Conservation (phyloP, 306 rosid genomes). For the Crataegus laevigata region DNA sequence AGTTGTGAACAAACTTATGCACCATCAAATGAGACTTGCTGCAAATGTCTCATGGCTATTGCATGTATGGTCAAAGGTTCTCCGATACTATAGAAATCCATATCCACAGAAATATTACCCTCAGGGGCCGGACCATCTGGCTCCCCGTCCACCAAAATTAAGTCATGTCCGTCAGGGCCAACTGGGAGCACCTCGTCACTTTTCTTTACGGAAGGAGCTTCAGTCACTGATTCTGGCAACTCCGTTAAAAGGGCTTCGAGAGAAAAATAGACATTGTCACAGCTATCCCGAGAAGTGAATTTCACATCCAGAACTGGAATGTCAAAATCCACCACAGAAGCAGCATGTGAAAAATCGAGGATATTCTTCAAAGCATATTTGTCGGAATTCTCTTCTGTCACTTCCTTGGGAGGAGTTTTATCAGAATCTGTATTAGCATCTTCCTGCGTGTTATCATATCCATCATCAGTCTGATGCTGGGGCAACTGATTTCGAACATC, state of each 20-base stretch:
- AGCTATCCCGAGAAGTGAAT: conserved; percentile 37
- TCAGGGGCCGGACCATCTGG: conserved; percentile 15
- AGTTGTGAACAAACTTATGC: background rate
- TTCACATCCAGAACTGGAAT: conserved; percentile 66
- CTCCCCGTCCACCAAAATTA: conserved; percentile 42
- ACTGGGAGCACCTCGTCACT: conserved; percentile 12
- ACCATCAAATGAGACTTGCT: conserved; percentile 46
- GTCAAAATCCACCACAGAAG: conserved; percentile 51
- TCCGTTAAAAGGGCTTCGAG: conserved; percentile 52
- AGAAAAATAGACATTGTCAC: background rate
- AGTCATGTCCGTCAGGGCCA: conserved; percentile 24
- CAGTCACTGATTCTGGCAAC: conserved; percentile 23
- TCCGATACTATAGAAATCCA: conserved; percentile 27
- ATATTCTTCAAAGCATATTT: conserved; percentile 47
- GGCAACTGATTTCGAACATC: conserved; percentile 12
- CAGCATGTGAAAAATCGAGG: conserved; percentile 47
- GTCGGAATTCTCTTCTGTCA: conserved; percentile 12
- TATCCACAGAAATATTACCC: conserved; percentile 27
- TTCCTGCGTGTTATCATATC: conserved; percentile 12
- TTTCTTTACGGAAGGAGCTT: conserved; percentile 22
- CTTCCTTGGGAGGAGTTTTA: conserved; percentile 11
- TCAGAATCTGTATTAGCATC: conserved; percentile 15
- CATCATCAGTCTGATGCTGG: conserved; percentile 14
- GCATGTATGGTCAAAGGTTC: conserved; percentile 30
- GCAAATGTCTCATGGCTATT: conserved; percentile 31